Conservation (phyloP, 345 rosid species). For the Rhodamnia argentea region DNA sequence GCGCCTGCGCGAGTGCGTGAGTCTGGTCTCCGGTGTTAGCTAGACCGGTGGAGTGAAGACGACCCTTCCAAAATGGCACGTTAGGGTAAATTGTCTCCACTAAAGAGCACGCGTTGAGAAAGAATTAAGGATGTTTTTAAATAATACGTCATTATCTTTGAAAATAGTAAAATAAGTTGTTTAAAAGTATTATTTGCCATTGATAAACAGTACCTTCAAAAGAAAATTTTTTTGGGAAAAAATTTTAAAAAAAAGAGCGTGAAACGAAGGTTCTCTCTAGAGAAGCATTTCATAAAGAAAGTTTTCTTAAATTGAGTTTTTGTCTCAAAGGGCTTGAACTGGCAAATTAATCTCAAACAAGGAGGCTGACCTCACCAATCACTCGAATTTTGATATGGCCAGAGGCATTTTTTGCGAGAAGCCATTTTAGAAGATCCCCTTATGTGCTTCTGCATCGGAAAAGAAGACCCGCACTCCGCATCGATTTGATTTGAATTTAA, state of each 20-base stretch:
- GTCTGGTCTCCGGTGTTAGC: neutral
- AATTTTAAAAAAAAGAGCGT: no score
- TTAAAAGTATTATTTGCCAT: neutral
- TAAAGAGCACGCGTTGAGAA: neutral
- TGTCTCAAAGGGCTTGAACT: no score
- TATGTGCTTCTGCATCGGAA: rapidly evolving
- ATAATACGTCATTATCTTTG: neutral
- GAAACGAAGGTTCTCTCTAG: no score
- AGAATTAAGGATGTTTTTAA: neutral
- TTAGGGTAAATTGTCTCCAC: neutral
- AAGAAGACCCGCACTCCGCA: neutral
- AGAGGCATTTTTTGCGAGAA: no score
- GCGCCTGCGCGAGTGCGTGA: neutral
- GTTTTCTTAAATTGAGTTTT: no score
- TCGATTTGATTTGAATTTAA: neutral
- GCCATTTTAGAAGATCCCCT: neutral
- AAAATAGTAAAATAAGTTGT: neutral
- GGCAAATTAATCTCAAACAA: no score
- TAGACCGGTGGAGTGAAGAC: neutral
- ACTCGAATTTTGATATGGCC: no score
- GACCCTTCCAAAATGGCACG: neutral
- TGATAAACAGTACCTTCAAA: neutral
- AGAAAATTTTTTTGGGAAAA: neutral
- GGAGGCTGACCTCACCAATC: no score
- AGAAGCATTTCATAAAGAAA: no score